Conservation (phyloP, 2,329 filamentous ascomycete genomes). For the Epichloe glyceriae region DNA sequence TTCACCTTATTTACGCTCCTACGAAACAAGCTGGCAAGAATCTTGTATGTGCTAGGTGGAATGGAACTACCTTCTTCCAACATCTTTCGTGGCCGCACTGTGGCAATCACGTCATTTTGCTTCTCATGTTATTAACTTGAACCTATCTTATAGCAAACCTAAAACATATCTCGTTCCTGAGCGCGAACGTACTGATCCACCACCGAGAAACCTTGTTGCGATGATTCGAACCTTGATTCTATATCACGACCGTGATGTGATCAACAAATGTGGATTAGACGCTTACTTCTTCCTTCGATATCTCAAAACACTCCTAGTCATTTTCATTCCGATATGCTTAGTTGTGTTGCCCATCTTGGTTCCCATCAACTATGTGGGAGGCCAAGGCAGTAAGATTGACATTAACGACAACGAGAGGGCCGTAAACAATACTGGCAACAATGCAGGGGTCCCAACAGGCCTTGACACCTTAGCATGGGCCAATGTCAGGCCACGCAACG, state of each 20-base stretch:
- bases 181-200: constrained; percentile 66
- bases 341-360: constrained; percentile 76
- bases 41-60: constrained; percentile 50
- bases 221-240: constrained; percentile 49
- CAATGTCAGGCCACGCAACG: constrained; percentile 58
- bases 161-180: constrained; percentile 79
- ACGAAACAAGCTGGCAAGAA: constrained; percentile 65
- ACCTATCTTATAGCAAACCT: constrained; percentile 45
- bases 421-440: constrained; percentile 10
- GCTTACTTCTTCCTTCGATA: constrained; percentile 97
- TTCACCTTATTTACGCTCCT: constrained; percentile 62
- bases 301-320: constrained; percentile 62
- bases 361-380: constrained; percentile 68
- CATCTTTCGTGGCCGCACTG: background rate
- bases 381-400: constrained; percentile 44
- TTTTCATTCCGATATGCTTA: constrained; percentile 72
- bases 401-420: constrained; percentile 21
- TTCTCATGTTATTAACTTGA: background rate
- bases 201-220: constrained; percentile 43
- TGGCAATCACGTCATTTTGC: background rate
- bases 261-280: constrained; percentile 90
- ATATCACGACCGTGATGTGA: constrained; percentile 66
- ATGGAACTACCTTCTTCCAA: constrained; percentile 6
- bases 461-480: constrained; percentile 79
- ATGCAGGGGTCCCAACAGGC: constrained; percentile 33